Evolutionary conservation across 2,329 filamentous ascomycete species (phyloP).

Genomic region (Calonectria naviculata): DNA sequence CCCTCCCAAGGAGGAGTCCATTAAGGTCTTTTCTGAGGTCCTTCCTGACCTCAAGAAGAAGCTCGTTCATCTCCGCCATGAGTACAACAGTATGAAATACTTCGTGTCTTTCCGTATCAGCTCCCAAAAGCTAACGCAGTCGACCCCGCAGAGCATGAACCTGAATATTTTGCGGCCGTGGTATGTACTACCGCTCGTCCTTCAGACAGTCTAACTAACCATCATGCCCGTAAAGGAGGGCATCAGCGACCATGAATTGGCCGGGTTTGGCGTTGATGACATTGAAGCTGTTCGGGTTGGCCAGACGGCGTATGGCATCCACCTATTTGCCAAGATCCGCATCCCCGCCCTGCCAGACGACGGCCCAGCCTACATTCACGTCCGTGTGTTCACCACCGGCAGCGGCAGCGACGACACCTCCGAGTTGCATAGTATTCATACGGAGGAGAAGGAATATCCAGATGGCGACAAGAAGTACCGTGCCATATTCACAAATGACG

Average conservation of each 20-base stretch:
- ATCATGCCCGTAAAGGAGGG: constrained; percentile 12
- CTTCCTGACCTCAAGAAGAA: constrained; percentile 62
- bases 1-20: constrained; percentile 60
- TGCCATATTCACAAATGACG: constrained; percentile 90
- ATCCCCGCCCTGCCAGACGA: constrained; percentile 56
- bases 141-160: constrained; percentile 59
- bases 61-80: constrained; percentile 60
- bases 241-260: constrained; percentile 81
- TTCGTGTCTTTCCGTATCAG: too few relatives aligned
- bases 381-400: constrained; percentile 91
- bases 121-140: constrained; percentile 5
- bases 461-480: constrained; percentile 93
- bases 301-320: constrained; percentile 82
- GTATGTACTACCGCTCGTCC: constrained; percentile 34
- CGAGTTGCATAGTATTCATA: constrained; percentile 93
- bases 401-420: constrained; percentile 81
- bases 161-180: constrained; percentile 65
- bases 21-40: constrained; percentile 61
- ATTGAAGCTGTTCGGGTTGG: constrained; percentile 94
- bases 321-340: constrained; percentile 81
- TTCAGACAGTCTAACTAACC: background rate
- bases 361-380: constrained; percentile 80
- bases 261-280: constrained; percentile 82
- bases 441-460: constrained; percentile 93
- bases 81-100: constrained; percentile 53